phyloP scores from a whole-genome alignment of 441 rosid genomes.

The Aleurites moluccanus region DNA sequence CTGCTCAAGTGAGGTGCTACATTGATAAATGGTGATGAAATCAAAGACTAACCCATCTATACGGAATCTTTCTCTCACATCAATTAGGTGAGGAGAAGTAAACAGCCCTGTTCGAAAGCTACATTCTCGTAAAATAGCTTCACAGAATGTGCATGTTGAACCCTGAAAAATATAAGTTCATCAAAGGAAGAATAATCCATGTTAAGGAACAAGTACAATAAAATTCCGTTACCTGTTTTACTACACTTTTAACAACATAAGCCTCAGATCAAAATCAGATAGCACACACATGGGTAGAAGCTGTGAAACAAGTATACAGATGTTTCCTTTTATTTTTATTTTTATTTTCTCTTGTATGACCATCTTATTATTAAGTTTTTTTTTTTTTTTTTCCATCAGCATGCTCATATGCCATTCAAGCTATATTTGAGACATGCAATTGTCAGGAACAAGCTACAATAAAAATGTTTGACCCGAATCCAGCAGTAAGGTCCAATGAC shows the following conservation, averaged over 20 bases:
- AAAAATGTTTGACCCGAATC: background rate
- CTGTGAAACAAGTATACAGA: background rate
- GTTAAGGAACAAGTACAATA: background rate
- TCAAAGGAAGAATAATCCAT: slow-evolving; percentile 1
- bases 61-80: slow-evolving; percentile 88
- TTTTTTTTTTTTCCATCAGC: background rate
- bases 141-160: slow-evolving; percentile 87
- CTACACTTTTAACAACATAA: background rate
- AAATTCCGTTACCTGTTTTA: background rate
- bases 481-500: background rate
- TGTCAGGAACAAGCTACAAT: background rate
- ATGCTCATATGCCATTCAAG: background rate
- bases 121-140: slow-evolving; percentile 79
- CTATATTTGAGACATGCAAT: background rate
- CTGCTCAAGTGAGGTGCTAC: background rate
- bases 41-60: slow-evolving; percentile 64
- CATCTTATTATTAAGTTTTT: background rate
- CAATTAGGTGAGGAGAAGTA: slow-evolving; percentile 92
- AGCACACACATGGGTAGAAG: background rate
- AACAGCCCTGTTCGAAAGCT: slow-evolving; percentile 84
- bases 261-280: slow-evolving; percentile 3
- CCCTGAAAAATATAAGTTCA: slow-evolving; percentile 54
- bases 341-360: background rate
- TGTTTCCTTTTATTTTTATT: background rate
- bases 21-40: slow-evolving; percentile 1